Evolutionary conservation across 1,284 basidiomycete species (phyloP), one percentile per base, ranked within the genome.

Genomic region (Moesziomyces aphidis): DNA sequence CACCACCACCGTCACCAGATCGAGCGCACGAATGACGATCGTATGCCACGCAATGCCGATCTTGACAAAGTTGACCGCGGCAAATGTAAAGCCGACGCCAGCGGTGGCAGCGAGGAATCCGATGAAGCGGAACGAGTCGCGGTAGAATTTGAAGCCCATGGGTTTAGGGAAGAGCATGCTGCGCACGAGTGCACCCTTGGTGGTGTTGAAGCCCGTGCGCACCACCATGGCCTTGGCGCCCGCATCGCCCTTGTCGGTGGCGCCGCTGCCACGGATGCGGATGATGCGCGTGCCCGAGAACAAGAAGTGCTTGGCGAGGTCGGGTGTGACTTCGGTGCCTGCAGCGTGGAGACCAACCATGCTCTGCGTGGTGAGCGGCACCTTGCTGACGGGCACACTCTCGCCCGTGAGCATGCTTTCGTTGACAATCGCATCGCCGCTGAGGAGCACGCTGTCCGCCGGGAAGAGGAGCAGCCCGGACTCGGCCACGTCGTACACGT

Each of bases 141-240:
- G 91, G 81, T 97, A 97, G 85, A 97, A 97, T 85, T 96, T 95
- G 77, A 83, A 83, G 23, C 95, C 96, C 80, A 98, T 95, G 0
- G 96, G 95, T 84, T 97, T 98, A 0, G 97, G 97, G 87, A 97
- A 99, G 19, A 99, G 88, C 97, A 99, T 99, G 0, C 95, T 97
- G 24, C 97, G 89, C 9, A 99, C 90, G 21, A 99, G 88, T 0
- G 96, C 93, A 34, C 97, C 97, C 86, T 99, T 99, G 13, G 97
- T 99, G 3, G 97, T 99, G 84, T 93, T 94, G 86, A 99, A 99
- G 0, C 94, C 93, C 53, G 94, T 97, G 46, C 95, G 88, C n/a
- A 92, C 90, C 3, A 99, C 94, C 85, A 99, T 87, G 1, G 91
- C 97, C 63, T 95, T 86, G 0, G 96, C 93, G 34, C 84, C 84